Evolutionary conservation across 1,284 basidiomycete genomes (phyloP).

Genomic region (Apiotrichum gamsii): DNA sequence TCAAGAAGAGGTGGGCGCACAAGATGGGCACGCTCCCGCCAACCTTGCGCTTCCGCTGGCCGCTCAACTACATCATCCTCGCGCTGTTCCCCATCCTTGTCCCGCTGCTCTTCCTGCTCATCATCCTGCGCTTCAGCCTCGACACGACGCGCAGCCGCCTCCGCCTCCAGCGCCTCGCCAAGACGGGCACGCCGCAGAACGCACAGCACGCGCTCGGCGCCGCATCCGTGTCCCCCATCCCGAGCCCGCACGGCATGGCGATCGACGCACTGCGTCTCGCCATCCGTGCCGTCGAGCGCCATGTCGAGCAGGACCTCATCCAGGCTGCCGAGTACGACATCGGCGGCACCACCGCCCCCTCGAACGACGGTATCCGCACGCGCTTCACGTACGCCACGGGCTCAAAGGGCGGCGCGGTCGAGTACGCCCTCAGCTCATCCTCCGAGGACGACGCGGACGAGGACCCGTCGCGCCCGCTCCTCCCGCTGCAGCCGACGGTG

Average conservation of each 20-base stretch:
- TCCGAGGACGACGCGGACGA: neutral
- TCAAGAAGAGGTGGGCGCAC: conserved; percentile 14
- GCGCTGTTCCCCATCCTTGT: conserved; percentile 56
- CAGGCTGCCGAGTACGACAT: conserved; percentile 15
- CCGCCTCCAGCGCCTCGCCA: conserved; percentile 32
- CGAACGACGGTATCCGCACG: neutral
- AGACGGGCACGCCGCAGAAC: neutral
- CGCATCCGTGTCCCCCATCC: conserved; percentile 2
- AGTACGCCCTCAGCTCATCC: neutral
- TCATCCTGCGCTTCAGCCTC: conserved; percentile 29
- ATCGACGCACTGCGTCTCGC: conserved; percentile 28
- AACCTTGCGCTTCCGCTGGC: conserved; percentile 59
- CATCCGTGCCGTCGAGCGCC: conserved; percentile 32
- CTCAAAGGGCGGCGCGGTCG: neutral
- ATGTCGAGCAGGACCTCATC: conserved; percentile 34
- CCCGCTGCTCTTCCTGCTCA: conserved; percentile 48
- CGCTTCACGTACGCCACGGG: neutral
- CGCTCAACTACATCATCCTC: conserved; percentile 65
- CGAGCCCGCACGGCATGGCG: conserved; percentile 23
- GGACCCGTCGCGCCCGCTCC: neutral
- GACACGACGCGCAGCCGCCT: conserved; percentile 28
- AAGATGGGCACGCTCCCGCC: conserved; percentile 55
- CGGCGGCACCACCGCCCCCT: conserved; percentile 1
- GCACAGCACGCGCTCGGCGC: neutral
- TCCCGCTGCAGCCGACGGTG: conserved; percentile 14